Evolutionary conservation across 2,329 filamentous ascomycete genomes (phyloP).

Genomic region (Colletotrichum tamarilloi): DNA sequence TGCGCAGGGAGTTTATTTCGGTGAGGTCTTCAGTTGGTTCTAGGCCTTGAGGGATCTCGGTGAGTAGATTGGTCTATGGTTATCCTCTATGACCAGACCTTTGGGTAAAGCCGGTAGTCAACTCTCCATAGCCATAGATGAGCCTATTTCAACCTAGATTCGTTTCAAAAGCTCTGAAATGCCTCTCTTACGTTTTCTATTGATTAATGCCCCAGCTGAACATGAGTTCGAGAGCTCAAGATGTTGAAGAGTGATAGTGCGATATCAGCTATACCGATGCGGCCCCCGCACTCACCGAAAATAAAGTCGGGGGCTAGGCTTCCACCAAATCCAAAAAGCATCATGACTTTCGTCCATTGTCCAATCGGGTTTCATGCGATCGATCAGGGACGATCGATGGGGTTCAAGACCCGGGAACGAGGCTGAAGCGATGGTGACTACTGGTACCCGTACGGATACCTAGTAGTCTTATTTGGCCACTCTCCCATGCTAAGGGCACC

Average conservation of each 20-base stretch:
- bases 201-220: rapidly evolving
- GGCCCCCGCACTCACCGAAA: background rate
- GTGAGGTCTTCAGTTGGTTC: background rate
- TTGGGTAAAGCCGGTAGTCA: background rate
- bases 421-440: background rate
- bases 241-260: background rate
- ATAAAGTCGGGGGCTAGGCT: background rate
- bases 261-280: background rate
- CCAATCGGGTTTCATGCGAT: conserved; percentile 12
- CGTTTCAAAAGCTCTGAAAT: no score
- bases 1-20: background rate
- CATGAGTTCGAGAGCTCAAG: no score
- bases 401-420: background rate
- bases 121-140: no score
- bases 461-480: background rate
- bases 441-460: background rate
- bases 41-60: background rate
- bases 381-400: conserved; percentile 24
- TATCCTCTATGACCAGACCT: background rate
- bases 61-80: no score
- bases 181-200: no score
- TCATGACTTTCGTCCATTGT: conserved; percentile 3
- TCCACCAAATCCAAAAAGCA: background rate
- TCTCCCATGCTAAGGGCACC: background rate
- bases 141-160: no score